Evolutionary conservation across 441 rosid species (phyloP), one percentile per base, ranked within the genome.

Genomic region (Melastoma candidum): DNA sequence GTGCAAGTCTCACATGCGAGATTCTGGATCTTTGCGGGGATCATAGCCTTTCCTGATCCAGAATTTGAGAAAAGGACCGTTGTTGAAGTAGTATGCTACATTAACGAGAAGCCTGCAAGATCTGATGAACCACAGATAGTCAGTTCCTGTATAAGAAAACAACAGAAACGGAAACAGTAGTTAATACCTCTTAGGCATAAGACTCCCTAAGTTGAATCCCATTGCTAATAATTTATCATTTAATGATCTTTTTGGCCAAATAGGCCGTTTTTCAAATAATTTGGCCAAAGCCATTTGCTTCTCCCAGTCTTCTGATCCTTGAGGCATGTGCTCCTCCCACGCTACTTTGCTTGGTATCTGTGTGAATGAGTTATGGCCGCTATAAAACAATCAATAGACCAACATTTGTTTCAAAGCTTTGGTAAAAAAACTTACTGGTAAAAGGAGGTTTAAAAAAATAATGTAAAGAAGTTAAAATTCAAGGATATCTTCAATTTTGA

Each of bases 21-120:
- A 90, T 65, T 87, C 88, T 22, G 95, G 95, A 75, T 94, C 94
- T 68, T 68, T 74, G 46, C 95, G 90, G 57, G 99, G 99, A 75
- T 94, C 99, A 64, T 94, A 94, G 69, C 95, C 99, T 78, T 87
- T 90, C 71, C 68, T 85, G 64, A 94, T 87, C 97, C 97, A 94
- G 72, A 94, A 85, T 69, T 83, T 83, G 58, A 67, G 82, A 79
- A 80, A 90, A 32, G 99, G 99, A 63, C 99, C 96, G 61, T 75
- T 71, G 29, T 85, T 80, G 51, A 94, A 94, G 78, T 94, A 90
- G 79, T 94, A 94, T 9, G 95, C 97, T 63, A 82, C 80, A 54
- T 84, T 76, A 64, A 87, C 80, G 53, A 94, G 75, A 73, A 80
- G 86, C 80, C 99, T 87, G 71, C 64, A 74, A 65, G 63, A 58